Base-by-base conservation (phyloP, 257 asterid genomes). In the Ajuga chamaepitys region DNA sequence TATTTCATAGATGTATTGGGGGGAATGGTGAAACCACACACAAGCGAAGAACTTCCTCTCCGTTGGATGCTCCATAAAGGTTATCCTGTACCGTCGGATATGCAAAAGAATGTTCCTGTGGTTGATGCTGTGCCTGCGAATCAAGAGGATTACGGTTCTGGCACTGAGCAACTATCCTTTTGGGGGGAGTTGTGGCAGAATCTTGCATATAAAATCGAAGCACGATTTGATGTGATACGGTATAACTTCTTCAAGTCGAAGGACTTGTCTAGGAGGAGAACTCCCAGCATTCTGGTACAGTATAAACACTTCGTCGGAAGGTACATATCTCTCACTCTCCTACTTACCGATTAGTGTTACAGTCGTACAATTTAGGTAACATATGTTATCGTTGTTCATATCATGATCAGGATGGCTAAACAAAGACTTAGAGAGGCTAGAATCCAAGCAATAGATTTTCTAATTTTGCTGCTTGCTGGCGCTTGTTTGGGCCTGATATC, bases 41-140 rank as follows among this genome's bases (percentile, higher is more conserved):
- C 89, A 16, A 82, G 81, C 75, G 82, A 84, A 50, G 97, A 87
- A 78, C 91, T 92, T 69, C 97, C 98, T 20, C 73, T 92, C 41
- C 74, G 86, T 77, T 92, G 98, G 98, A 85, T 89, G 94, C 80
- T 83, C 64, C 86, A 84, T 65, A 89, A 92, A 74, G 94, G 97
- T 48, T 87, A 85, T 40, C 81, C 84, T 1, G 76, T 92, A 57
- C 98, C 98, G 56, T 67, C 58, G 11, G 91, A 88, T 66, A 82
- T 88, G 91, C 89, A 70, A 62, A 74, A 61, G 41, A 74, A 70
- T 53, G 67, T 70, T 72, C 72, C 81, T 38, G 72, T 32, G 30
- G 53, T 53, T 16, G 66, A 54, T 57, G 66, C 50, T 57, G 66
- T 70, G 59, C 72, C 85, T 35, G 68, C 63, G 21, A 59, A 63